Percentiles rank a stretch among this genome's conserved stretches.
These are phyloP conservation scores for Phytophthora multivora DNA, from an alignment of 352 stramenopile species.

Conservation along the genomic window DNA sequence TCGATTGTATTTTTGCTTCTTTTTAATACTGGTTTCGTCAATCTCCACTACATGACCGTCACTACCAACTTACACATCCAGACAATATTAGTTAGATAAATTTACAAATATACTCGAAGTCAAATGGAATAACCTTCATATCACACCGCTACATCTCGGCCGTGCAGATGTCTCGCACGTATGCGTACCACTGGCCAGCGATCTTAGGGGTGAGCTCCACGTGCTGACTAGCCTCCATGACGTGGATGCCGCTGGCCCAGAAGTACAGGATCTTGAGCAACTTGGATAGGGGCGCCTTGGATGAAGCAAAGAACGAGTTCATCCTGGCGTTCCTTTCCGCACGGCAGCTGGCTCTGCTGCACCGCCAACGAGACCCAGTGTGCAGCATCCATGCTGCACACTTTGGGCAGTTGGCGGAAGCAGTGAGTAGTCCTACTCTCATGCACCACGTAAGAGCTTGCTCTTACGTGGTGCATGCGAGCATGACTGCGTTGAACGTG, in stretches of 20 bases:
- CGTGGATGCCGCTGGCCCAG: neutral
- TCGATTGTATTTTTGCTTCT: neutral
- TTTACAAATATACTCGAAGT: neutral
- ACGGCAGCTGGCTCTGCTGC: neutral
- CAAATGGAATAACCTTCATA: neutral
- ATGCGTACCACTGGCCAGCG: neutral
- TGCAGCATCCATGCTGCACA: no score
- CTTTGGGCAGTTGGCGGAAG: neutral
- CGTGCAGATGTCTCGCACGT: neutral
- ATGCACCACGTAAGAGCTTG: neutral
- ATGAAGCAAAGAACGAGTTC: neutral
- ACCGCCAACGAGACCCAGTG: neutral
- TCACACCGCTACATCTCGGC: neutral
- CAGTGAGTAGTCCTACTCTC: neutral
- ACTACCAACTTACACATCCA: neutral
- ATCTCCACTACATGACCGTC: neutral
- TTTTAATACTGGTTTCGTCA: neutral
- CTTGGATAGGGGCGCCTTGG: neutral
- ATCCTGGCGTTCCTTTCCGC: neutral
- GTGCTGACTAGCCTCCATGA: neutral
- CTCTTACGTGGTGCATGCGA: neutral
- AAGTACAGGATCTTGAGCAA: neutral
- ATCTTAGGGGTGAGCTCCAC: neutral
- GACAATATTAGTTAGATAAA: neutral
- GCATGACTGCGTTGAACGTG: no score